Evolutionary conservation across 345 rosid genomes (phyloP).

Genomic region (Gossypioides kirkii): DNA sequence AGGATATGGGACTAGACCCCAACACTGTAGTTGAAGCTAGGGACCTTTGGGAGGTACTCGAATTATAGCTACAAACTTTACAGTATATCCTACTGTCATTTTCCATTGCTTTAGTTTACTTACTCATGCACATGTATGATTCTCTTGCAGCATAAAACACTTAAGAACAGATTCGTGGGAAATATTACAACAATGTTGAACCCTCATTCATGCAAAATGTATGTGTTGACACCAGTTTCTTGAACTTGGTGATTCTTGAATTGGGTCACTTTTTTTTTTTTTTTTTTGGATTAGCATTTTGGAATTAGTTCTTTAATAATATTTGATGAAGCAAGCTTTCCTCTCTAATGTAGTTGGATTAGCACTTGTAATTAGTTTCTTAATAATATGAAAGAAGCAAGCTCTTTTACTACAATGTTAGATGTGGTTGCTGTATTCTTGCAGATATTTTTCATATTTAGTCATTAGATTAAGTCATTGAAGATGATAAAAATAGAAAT

Average conservation of each 20-base stretch:
- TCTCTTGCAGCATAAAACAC: slow-evolving; percentile 64
- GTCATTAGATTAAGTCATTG: background rate
- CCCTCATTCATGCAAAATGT: slow-evolving; percentile 69
- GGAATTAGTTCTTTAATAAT: too few species aligned
- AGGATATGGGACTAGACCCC: slow-evolving; percentile 53
- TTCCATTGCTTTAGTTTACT: background rate
- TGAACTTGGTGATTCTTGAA: slow-evolving; percentile 14
- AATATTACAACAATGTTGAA: slow-evolving; percentile 51
- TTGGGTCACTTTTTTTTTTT: background rate
- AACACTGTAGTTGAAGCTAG: slow-evolving; percentile 44
- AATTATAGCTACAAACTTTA: background rate
- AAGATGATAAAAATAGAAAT: background rate
- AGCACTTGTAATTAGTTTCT: background rate
- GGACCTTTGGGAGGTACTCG: slow-evolving; percentile 72
- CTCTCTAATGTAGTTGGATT: background rate
- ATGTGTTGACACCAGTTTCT: slow-evolving; percentile 65
- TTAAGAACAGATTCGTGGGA: slow-evolving; percentile 42
- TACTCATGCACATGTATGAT: slow-evolving; percentile 13
- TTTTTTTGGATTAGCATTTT: too few species aligned
- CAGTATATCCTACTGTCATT: background rate
- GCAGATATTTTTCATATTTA: background rate
- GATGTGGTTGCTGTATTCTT: background rate
- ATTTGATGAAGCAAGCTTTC: too few species aligned
- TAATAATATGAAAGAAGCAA: slow-evolving; percentile 7
- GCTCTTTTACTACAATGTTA: background rate